Evolutionary conservation across 1,284 basidiomycete genomes (phyloP), one percentile per base, ranked within the genome.

Genomic region (Afroboletus lepidellus): DNA sequence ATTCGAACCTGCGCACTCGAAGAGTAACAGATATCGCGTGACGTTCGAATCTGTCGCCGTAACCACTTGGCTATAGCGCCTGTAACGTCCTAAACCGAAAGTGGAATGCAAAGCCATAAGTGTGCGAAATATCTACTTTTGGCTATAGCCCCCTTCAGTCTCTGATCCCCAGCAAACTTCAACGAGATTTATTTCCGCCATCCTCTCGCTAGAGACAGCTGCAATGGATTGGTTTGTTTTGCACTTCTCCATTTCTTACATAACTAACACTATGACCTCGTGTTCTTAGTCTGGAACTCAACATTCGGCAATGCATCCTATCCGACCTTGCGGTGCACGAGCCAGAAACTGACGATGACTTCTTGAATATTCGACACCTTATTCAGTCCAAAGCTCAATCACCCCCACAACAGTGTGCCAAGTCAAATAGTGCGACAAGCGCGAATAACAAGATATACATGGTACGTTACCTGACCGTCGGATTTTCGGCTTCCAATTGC

Each of bases 221-320:
- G 36, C 29, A 25, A 69, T 69, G 66, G 66, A 69, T 50, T 63
- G 63, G 66, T 69, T 37, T 30, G 69, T 59, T 33, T 23, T 41
- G 1, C 46, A 32, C 8, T 16, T 39, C 8, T n/a, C 9, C 0
- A 44, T 13, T 20, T 18, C n/a, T 32, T 29, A n/a, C 24, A 13
- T 11, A n/a, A 38, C 53, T n/a, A n/a, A n/a, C n/a, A n/a, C n/a
- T 11, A 23, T 36, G 2, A 49, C 27, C 36, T 41, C n/a, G 34
- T 18, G 0, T 3, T 33, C 5, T 43, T 53, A 89, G 86, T 59
- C 70, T 90, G 21, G 87, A 90, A 62, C 69, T 90, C 18, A 88
- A 91, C 70, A 85, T 94, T 50, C 90, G 88, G 60, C 87, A 90
- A 64, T 79, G 82, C 58, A 88, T 95, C 58, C 74, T 96, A 30